Conservation (phyloP, 2,329 filamentous ascomycete species). For the Curvularia sp. region DNA sequence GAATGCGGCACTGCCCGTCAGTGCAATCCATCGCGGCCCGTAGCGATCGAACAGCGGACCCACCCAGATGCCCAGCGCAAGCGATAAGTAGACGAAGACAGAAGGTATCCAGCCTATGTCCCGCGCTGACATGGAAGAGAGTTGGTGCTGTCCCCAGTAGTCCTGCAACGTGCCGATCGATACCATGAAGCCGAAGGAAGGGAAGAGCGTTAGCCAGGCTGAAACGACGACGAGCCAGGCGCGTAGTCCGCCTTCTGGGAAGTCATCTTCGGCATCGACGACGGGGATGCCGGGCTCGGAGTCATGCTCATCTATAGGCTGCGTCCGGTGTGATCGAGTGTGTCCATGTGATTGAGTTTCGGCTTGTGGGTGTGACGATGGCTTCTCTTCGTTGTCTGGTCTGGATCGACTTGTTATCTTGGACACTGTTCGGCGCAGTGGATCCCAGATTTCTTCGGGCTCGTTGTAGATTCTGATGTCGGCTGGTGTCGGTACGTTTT, state of each 20-base stretch:
- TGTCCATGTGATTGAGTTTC: slow-evolving; percentile 14
- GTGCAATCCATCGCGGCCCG: slow-evolving; percentile 45
- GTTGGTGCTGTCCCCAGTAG: slow-evolving; percentile 76
- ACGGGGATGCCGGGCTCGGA: slow-evolving; percentile 23
- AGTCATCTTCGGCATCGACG: slow-evolving; percentile 38
- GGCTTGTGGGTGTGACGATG: slow-evolving; percentile 18
- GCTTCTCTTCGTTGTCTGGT: slow-evolving; percentile 23
- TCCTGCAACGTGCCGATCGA: slow-evolving; percentile 77
- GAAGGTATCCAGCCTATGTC: slow-evolving; percentile 89
- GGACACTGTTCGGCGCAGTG: slow-evolving; percentile 28
- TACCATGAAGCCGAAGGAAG: slow-evolving; percentile 51
- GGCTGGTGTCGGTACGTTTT: slow-evolving; percentile 24
- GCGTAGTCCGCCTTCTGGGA: slow-evolving; percentile 49
- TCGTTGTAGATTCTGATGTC: slow-evolving; percentile 16
- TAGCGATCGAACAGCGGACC: slow-evolving; percentile 72
- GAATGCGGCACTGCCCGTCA: slow-evolving; percentile 38
- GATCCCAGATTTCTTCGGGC: slow-evolving; percentile 31
- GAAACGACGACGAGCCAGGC: slow-evolving; percentile 52
- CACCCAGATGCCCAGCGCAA: slow-evolving; percentile 83
- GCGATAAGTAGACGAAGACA: slow-evolving; percentile 81
- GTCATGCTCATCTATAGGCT: slow-evolving; percentile 6
- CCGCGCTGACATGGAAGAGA: slow-evolving; percentile 66
- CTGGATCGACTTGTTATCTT: slow-evolving; percentile 32
- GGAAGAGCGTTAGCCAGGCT: slow-evolving; percentile 45
- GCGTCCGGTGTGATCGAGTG: slow-evolving; percentile 18